phyloP scores from a whole-genome alignment of 305 asterid species.

The Fraxinus floribunda region DNA sequence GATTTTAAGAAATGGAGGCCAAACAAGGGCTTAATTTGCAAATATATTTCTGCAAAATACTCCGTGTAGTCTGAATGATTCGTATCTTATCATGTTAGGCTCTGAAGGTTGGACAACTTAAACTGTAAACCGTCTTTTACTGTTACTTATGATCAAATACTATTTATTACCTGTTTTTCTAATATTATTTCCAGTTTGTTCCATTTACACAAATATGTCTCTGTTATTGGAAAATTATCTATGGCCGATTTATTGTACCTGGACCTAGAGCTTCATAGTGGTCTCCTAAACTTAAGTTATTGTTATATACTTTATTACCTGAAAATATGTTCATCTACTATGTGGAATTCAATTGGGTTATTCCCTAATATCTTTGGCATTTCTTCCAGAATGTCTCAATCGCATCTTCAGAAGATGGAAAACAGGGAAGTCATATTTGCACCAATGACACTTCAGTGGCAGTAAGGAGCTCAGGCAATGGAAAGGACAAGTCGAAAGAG shows the following conservation, averaged over 20 bases:
- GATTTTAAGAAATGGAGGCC: background rate
- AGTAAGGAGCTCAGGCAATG: constrained; percentile 25
- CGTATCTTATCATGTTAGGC: background rate
- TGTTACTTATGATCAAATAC: background rate
- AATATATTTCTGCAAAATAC: constrained; percentile 8
- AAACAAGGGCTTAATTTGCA: background rate
- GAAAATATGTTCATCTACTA: background rate
- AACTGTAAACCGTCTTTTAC: background rate
- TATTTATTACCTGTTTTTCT: background rate
- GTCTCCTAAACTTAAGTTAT: background rate
- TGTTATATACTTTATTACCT: background rate
- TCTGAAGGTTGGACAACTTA: background rate
- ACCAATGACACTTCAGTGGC: constrained; percentile 22
- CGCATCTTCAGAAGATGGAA: constrained; percentile 36
- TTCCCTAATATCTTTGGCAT: constrained; percentile 8
- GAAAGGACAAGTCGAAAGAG: constrained; percentile 26
- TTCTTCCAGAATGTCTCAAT: constrained; percentile 45
- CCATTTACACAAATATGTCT: background rate
- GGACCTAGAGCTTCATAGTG: background rate
- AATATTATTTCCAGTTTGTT: background rate
- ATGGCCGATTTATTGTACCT: background rate
- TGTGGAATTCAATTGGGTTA: background rate
- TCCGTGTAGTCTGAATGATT: background rate
- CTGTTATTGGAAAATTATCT: background rate
- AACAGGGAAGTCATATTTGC: constrained; percentile 22